These are phyloP conservation scores for Colletotrichum sp. DNA, from an alignment of 2,329 filamentous ascomycete species.

Conservation along the genomic window DNA sequence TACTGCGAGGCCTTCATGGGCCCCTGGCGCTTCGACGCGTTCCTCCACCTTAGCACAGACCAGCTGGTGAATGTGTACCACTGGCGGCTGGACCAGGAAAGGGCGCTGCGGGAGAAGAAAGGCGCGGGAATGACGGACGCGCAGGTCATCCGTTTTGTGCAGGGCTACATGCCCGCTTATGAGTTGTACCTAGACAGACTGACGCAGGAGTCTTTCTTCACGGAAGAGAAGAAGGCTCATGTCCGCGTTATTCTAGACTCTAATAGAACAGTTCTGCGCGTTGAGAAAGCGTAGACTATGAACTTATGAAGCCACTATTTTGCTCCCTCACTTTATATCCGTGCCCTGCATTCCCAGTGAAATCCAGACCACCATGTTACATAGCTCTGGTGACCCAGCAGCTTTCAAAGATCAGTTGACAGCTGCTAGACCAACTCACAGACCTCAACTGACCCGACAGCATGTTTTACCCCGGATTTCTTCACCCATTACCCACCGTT, in stretches of 20 bases:
- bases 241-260: conserved; percentile 8
- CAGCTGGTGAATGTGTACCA: conserved; percentile 12
- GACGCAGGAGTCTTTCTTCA: neutral
- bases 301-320: neutral
- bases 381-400: neutral
- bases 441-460: neutral
- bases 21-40: conserved; percentile 13
- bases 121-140: conserved; percentile 14
- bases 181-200: conserved; percentile 13
- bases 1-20: conserved; percentile 19
- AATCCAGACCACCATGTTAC: neutral
- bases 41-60: conserved; percentile 14
- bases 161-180: conserved; percentile 19
- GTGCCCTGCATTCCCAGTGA: neutral
- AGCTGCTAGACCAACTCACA: neutral
- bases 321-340: fast-evolving
- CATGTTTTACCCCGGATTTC: neutral
- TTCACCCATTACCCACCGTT: neutral
- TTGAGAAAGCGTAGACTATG: neutral
- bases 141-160: conserved; percentile 14
- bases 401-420: neutral
- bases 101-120: conserved; percentile 15
- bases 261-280: neutral
- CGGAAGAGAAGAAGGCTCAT: neutral
- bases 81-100: conserved; percentile 16